A percentile compares a stretch with the other conserved stretches of the same genome.
Conservation (phyloP, 2,329 filamentous ascomycete genomes). For the Herpotrichia juniperi region DNA sequence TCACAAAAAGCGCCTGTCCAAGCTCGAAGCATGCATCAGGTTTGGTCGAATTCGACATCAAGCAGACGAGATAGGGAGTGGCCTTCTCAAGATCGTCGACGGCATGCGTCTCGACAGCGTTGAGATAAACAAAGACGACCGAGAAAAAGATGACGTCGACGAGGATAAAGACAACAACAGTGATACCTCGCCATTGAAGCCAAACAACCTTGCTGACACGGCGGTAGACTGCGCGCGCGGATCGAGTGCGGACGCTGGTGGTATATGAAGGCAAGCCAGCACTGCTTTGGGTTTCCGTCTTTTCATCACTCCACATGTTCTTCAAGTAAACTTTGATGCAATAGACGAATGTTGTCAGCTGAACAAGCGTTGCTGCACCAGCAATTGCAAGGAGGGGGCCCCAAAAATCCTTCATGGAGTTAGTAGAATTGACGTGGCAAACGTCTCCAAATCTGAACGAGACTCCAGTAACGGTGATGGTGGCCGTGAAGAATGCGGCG, state of each 20-base stretch:
- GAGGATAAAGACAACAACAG: constrained; percentile 87
- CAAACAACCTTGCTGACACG: constrained; percentile 84
- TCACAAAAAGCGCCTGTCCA: constrained; percentile 69
- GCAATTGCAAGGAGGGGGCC: constrained; percentile 83
- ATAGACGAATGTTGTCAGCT: constrained; percentile 80
- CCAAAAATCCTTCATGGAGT: constrained; percentile 88
- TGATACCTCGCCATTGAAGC: constrained; percentile 93
- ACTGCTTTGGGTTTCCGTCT: constrained; percentile 66
- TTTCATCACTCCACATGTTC: constrained; percentile 74
- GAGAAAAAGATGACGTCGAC: constrained; percentile 94
- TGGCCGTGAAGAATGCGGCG: constrained; percentile 73
- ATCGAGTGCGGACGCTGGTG: constrained; percentile 77
- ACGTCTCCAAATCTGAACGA: constrained; percentile 91
- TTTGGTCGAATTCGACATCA: constrained; percentile 63
- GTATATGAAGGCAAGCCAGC: constrained; percentile 72
- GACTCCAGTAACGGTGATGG: constrained; percentile 84
- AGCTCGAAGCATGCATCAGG: constrained; percentile 70
- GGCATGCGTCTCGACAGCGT: constrained; percentile 63
- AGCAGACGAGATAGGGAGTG: constrained; percentile 72
- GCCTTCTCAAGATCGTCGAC: constrained; percentile 63
- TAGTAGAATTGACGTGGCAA: constrained; percentile 91
- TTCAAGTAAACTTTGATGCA: constrained; percentile 94
- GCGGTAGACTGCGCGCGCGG: constrained; percentile 85
- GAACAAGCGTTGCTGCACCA: constrained; percentile 76
- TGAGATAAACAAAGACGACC: constrained; percentile 85